Evolutionary conservation across 2,329 filamentous ascomycete species (phyloP).

Genomic region (Ustulina deusta): DNA sequence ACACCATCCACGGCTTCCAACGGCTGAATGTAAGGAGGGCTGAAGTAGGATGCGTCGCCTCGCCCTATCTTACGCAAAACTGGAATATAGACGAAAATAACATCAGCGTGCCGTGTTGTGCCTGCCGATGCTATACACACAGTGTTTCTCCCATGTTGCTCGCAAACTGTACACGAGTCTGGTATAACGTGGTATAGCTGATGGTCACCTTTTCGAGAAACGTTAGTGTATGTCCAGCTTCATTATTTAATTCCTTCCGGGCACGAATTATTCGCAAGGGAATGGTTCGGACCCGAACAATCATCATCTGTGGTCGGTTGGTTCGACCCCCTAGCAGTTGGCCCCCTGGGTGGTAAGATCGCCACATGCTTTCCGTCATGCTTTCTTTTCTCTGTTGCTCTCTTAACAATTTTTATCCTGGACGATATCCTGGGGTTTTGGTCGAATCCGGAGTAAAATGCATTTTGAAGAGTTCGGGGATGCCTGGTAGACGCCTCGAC

Average conservation of each 20-base stretch:
- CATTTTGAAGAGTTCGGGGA: neutral
- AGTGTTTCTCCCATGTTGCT: neutral
- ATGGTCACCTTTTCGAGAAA: conserved; percentile 16
- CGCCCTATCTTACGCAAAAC: neutral
- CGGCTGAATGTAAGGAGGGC: neutral
- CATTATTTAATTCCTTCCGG: neutral
- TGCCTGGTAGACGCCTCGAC: neutral
- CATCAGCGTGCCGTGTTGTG: neutral
- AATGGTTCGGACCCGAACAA: conserved; percentile 24
- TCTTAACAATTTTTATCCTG: neutral
- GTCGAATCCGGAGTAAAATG: conserved; percentile 16
- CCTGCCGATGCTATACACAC: conserved; percentile 11
- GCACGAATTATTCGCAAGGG: conserved; percentile 6
- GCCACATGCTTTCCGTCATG: conserved; percentile 19
- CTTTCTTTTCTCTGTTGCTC: neutral
- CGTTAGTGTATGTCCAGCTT: conserved; percentile 19
- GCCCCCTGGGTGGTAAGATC: conserved; percentile 29
- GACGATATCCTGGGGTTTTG: neutral
- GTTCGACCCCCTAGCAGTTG: conserved; percentile 9
- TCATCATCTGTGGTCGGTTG: conserved; percentile 14
- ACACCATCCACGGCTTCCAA: neutral
- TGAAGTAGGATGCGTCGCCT: neutral
- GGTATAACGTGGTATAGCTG: conserved; percentile 4
- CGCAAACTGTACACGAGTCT: neutral
- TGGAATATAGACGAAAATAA: neutral